Percentiles rank a stretch among this genome's conserved stretches.
These are phyloP conservation scores for Periglandula ipomoeae DNA, from an alignment of 2,329 filamentous ascomycete genomes.

Conservation along the genomic window DNA sequence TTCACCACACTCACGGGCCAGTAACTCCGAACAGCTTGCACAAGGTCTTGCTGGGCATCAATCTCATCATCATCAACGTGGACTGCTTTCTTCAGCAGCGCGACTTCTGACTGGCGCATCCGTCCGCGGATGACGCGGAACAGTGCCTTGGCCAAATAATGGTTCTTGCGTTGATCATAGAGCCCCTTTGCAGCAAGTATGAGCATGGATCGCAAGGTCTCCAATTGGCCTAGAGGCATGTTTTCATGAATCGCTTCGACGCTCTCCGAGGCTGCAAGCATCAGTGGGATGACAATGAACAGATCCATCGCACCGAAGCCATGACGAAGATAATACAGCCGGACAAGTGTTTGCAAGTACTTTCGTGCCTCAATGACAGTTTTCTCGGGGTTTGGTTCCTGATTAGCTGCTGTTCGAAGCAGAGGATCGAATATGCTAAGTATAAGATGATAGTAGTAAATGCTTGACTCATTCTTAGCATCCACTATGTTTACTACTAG, in stretches of 20 bases:
- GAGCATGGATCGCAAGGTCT: constrained; percentile 22
- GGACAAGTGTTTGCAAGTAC: constrained; percentile 16
- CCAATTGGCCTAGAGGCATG: constrained; percentile 8
- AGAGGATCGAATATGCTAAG: constrained; percentile 20
- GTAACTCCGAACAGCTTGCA: constrained; percentile 18
- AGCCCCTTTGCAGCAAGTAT: constrained; percentile 25
- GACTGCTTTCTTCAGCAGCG: constrained; percentile 12
- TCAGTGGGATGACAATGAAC: constrained; percentile 23
- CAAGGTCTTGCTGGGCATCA: constrained; percentile 12
- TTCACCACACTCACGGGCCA: constrained; percentile 23
- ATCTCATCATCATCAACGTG: constrained; percentile 12
- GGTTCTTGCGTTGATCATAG: not conserved
- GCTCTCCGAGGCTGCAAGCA: constrained; percentile 13
- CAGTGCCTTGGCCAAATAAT: constrained; percentile 23
- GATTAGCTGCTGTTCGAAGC: constrained; percentile 1
- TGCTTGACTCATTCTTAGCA: too few species aligned
- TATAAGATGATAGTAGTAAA: constrained; percentile 17
- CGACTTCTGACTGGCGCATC: constrained; percentile 21
- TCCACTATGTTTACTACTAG: constrained; percentile 12
- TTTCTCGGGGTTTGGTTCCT: constrained; percentile 4
- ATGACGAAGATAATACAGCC: constrained; percentile 23
- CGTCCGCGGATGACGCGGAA: constrained; percentile 24
- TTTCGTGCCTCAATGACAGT: constrained; percentile 15
- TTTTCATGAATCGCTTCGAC: constrained; percentile 17
- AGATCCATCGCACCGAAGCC: constrained; percentile 22